Evolutionary conservation across 257 asterid species (phyloP).

Genomic region (Solanum habrochaites): DNA sequence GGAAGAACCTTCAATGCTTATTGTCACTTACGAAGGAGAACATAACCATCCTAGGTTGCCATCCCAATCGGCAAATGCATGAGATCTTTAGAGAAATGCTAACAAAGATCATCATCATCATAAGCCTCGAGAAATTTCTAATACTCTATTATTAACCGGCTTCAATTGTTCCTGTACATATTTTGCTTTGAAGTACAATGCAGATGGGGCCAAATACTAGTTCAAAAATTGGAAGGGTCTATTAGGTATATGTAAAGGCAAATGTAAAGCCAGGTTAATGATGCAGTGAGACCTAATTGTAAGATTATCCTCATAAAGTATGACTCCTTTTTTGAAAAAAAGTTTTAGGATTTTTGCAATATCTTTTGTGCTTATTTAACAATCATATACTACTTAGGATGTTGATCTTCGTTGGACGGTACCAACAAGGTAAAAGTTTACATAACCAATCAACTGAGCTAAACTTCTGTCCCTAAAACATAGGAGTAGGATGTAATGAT

Average conservation of each 20-base stretch:
- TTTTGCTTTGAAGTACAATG: slow-evolving; percentile 2
- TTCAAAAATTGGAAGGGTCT: not conserved
- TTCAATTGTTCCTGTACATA: slow-evolving; percentile 21
- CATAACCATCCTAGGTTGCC: slow-evolving; percentile 79
- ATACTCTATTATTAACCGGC: not conserved
- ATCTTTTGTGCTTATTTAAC: not conserved
- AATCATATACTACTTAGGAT: not conserved
- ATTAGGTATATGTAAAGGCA: not conserved
- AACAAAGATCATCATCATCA: not conserved
- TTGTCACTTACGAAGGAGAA: slow-evolving; percentile 91
- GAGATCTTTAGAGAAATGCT: not conserved
- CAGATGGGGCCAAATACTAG: not conserved
- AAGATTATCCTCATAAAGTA: not conserved
- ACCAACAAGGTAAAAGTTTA: not conserved
- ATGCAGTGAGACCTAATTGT: not conserved
- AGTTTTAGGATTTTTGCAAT: not conserved
- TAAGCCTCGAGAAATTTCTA: not conserved
- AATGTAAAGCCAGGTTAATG: not conserved
- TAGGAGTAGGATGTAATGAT: not conserved
- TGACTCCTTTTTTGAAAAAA: not conserved
- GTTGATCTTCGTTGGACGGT: not conserved
- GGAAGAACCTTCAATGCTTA: slow-evolving; percentile 88
- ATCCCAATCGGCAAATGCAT: slow-evolving; percentile 53
- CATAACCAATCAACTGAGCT: not conserved
- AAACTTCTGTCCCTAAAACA: not conserved